phyloP scores from a whole-genome alignment of 2,329 filamentous ascomycete species.

The Fusarium sterilihyphosum region DNA sequence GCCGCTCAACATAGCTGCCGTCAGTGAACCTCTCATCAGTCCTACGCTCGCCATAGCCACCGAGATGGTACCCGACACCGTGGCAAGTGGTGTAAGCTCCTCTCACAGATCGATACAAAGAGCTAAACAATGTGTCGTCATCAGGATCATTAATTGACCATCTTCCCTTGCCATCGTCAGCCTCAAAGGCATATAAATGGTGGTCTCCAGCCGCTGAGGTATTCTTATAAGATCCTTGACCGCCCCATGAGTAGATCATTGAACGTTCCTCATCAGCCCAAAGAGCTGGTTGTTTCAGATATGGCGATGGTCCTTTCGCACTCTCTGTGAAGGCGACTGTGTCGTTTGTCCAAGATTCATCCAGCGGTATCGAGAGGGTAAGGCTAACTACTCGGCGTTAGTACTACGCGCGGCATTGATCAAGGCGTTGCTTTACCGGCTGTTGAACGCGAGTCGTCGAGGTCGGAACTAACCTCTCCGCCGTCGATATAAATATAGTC shows the following conservation, averaged over 20 bases:
- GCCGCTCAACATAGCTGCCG: not conserved
- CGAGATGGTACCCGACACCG: not conserved
- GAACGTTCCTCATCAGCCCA: not conserved
- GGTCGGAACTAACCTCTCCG: not conserved
- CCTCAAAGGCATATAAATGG: not conserved
- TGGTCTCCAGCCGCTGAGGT: not conserved
- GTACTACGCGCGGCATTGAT: not conserved
- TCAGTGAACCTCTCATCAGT: not conserved
- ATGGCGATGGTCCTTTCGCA: not conserved
- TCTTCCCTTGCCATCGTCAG: not conserved
- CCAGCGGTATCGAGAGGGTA: not conserved
- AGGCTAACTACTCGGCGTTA: not conserved
- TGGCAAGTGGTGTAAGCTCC: not conserved
- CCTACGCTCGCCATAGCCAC: not conserved
- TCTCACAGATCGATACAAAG: not conserved
- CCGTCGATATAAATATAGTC: not conserved
- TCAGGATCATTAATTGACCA: not conserved
- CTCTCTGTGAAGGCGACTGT: not conserved
- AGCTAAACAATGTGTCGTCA: not conserved
- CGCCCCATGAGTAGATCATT: not conserved
- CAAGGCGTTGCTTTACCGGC: not conserved
- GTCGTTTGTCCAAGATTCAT: not conserved
- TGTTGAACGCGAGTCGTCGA: not conserved
- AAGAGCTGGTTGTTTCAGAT: not conserved
- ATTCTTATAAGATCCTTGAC: not conserved